Evolutionary conservation across 345 rosid species (phyloP).

Genomic region (Ceriops decandra): DNA sequence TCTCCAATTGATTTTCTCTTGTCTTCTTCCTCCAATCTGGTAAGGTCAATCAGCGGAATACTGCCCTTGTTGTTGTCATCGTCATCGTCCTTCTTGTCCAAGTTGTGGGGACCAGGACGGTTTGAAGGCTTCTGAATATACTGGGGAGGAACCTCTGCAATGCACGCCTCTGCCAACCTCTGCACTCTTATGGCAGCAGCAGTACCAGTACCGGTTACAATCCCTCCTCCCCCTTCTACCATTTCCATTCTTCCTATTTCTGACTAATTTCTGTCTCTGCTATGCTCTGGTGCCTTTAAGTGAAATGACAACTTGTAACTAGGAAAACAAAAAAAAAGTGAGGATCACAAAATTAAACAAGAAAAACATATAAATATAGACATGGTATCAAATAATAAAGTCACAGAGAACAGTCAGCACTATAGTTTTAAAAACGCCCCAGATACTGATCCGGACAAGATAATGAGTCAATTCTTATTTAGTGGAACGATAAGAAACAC

Average conservation of each 20-base stretch:
- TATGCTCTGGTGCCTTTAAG: no score
- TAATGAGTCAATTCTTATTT: no score
- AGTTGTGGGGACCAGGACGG: constrained; percentile 33
- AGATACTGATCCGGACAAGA: no score
- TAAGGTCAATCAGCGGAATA: constrained; percentile 61
- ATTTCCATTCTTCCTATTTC: constrained; percentile 4
- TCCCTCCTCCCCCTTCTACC: constrained; percentile 8
- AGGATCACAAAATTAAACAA: no score
- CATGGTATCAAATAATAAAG: no score
- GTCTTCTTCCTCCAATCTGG: constrained; percentile 7
- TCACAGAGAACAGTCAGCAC: no score
- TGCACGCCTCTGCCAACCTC: constrained; percentile 37
- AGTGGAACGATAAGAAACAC: no score
- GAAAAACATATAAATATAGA: no score
- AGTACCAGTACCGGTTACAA: no score
- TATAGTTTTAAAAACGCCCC: no score
- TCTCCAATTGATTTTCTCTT: constrained; percentile 21
- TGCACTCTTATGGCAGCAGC: constrained; percentile 44
- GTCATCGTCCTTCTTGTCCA: background rate
- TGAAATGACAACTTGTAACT: no score
- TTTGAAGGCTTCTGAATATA: constrained; percentile 62
- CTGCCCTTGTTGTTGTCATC: background rate
- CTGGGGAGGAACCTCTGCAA: constrained; percentile 51
- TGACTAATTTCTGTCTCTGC: background rate
- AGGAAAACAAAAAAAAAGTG: no score